Evolutionary conservation across 1,284 basidiomycete species (phyloP), one percentile per base, ranked within the genome.

Genomic region (Fomitopsis schrenkii): DNA sequence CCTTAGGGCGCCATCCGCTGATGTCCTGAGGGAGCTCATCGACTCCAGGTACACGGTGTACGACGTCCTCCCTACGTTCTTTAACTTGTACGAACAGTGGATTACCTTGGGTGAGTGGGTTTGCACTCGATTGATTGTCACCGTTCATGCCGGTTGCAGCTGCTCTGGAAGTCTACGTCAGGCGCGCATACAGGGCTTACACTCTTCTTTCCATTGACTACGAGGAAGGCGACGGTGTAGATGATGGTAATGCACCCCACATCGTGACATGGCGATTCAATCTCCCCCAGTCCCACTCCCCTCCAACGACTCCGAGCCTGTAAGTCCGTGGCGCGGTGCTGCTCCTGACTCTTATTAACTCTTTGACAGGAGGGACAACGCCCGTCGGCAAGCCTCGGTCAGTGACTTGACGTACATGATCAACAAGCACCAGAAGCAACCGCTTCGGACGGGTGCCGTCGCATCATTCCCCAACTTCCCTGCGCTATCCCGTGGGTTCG

Each of bases 11-110:
- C 97, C 97, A 6, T 91, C 93, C 40, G 79, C 86, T 30, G 95
- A 98, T 62, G 84, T 95, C 36, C 82, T 99, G 68, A 89, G 90
- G 71, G 97, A 99, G 78, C 85, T 99, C 52, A 94, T 92, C 66
- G 97, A 99, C 78, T 98, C 95, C 33, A 86, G 94, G 62, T 97
- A 96, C 80, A 97, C 94, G 26, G 96, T 99, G 36, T 99, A 92
- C 76, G 97, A 99, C 72, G 97, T 99, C 12, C 83, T 99, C 61
- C 94, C 95, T 17, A 85, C 93, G 14, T 99, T 99, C 85, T 99
- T 98, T 83, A 88, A 86, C 65, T 91, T 95, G 72, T 75, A 83
- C 38, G 94, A 98, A 69, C 84, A 88, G 55, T 90, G 90, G 83
- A 86, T 98, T 63, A 86, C 88, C 30, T 85, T 97, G 53, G 89